Conservation (phyloP, 768 basidiomycete species). For the Phanerochaete carnosa region DNA sequence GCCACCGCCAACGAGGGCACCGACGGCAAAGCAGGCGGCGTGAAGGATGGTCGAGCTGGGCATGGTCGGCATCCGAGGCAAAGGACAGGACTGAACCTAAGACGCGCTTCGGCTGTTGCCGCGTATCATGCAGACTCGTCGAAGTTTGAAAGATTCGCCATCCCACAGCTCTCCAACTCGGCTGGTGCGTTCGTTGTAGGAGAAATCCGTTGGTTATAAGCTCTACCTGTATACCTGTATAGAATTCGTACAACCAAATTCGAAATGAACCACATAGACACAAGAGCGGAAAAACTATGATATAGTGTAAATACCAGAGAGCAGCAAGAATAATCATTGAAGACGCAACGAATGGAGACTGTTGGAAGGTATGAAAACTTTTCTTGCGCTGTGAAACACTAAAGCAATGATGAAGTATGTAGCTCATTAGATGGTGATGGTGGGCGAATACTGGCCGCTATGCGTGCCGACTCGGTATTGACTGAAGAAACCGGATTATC, state of each 20-base stretch:
- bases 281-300: conserved; percentile 22
- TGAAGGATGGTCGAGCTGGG: conserved; percentile 49
- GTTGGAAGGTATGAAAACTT: conserved; percentile 16
- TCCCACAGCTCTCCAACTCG: too few relatives aligned
- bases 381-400: conserved; percentile 24
- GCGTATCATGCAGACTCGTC: background rate
- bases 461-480: conserved; percentile 5
- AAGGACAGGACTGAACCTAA: background rate
- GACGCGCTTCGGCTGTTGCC: background rate
- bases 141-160: too few relatives aligned
- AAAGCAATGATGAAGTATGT: conserved; percentile 14
- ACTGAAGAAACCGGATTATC: background rate
- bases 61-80: conserved; percentile 28
- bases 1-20: conserved; percentile 78
- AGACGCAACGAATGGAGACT: conserved; percentile 5
- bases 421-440: conserved; percentile 9
- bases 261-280: conserved; percentile 16
- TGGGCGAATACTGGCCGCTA: conserved; percentile 15
- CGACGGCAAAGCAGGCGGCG: conserved; percentile 77
- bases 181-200: background rate
- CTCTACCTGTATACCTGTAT: conserved; percentile 17
- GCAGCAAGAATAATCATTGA: conserved; percentile 8
- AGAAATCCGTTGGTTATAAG: conserved; percentile 13
- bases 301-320: conserved; percentile 18
- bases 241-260: conserved; percentile 23